A percentile compares a stretch with the other conserved stretches of the same genome.
Evolutionary conservation across 2,329 filamentous ascomycete genomes (phyloP).

Genomic region (Cryphonectria carpinicola): DNA sequence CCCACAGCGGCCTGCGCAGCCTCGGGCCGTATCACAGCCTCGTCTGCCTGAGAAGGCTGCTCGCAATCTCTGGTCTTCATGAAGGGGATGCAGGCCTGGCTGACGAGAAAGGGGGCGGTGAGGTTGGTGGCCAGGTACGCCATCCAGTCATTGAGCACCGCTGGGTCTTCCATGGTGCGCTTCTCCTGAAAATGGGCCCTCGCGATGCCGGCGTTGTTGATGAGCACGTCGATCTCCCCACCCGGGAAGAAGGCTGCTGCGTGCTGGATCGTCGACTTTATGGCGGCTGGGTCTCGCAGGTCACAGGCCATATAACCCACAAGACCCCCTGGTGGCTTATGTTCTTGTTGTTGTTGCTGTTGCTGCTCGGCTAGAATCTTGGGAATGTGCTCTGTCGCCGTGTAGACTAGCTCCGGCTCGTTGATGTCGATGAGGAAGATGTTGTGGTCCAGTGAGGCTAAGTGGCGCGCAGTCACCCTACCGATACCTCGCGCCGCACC

Average conservation of each 20-base stretch:
- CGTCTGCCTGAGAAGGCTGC: conserved; percentile 3
- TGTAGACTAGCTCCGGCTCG: conserved; percentile 43
- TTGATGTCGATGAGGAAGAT: conserved; percentile 51
- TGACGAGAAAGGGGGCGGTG: conserved; percentile 49
- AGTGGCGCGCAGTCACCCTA: conserved; percentile 47
- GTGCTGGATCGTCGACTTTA: conserved; percentile 41
- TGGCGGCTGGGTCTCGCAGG: conserved; percentile 42
- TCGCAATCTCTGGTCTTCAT: conserved; percentile 41
- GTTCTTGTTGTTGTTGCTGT: not conserved
- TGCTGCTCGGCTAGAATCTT: conserved; percentile 34
- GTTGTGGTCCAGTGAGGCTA: conserved; percentile 46
- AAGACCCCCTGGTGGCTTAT: not conserved
- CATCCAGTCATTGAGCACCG: conserved; percentile 48
- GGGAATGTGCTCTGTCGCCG: conserved; percentile 37
- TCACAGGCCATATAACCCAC: conserved; percentile 45
- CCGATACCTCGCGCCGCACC: conserved; percentile 51
- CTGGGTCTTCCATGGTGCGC: conserved; percentile 49
- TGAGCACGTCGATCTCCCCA: conserved; percentile 43
- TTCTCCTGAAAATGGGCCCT: conserved; percentile 46
- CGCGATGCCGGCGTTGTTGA: conserved; percentile 45
- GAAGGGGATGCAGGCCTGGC: conserved; percentile 50
- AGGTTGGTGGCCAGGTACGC: conserved; percentile 52
- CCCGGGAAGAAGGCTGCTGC: conserved; percentile 41
- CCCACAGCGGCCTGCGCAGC: conserved; percentile 18
- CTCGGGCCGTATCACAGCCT: conserved; percentile 24